These are phyloP conservation scores for Claviceps capensis DNA, from an alignment of 2,329 filamentous ascomycete genomes.

Conservation along the genomic window DNA sequence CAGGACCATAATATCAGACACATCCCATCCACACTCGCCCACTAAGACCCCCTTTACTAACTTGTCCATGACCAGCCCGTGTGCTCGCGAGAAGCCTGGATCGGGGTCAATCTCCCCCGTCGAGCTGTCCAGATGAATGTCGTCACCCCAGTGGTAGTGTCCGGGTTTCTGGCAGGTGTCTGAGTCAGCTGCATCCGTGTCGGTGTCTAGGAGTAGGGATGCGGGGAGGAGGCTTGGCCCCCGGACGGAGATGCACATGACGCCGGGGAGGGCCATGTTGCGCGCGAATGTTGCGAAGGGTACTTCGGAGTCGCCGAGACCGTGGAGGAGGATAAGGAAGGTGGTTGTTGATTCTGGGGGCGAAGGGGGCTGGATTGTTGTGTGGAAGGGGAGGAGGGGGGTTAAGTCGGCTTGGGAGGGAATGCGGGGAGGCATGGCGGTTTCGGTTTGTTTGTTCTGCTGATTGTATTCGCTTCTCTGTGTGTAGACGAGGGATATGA, in stretches of 20 bases:
- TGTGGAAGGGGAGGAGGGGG: slow-evolving; percentile 26
- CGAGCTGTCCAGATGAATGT: slow-evolving; percentile 37
- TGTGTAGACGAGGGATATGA: no score
- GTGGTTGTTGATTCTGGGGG: slow-evolving; percentile 53
- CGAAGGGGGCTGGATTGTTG: slow-evolving; percentile 34
- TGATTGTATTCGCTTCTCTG: no score
- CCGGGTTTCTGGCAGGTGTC: background rate
- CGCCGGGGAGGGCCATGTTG: slow-evolving; percentile 61
- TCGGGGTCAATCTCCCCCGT: slow-evolving; percentile 46
- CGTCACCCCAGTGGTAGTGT: slow-evolving; percentile 55
- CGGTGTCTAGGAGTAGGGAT: slow-evolving; percentile 40
- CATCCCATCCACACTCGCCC: slow-evolving; percentile 42
- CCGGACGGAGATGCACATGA: slow-evolving; percentile 59
- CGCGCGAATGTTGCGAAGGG: slow-evolving; percentile 57
- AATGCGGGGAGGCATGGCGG: slow-evolving; percentile 31
- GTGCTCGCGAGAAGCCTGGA: slow-evolving; percentile 42
- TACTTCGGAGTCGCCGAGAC: slow-evolving; percentile 61
- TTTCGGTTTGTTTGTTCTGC: no score
- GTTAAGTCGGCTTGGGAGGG: slow-evolving; percentile 37
- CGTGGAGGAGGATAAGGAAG: slow-evolving; percentile 70
- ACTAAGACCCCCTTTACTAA: slow-evolving; percentile 40
- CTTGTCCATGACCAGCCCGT: slow-evolving; percentile 30
- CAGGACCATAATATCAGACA: slow-evolving; percentile 47
- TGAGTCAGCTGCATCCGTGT: background rate
- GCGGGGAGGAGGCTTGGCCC: slow-evolving; percentile 49